phyloP scores from a whole-genome alignment of 345 rosid genomes.

The Salix viminalis region DNA sequence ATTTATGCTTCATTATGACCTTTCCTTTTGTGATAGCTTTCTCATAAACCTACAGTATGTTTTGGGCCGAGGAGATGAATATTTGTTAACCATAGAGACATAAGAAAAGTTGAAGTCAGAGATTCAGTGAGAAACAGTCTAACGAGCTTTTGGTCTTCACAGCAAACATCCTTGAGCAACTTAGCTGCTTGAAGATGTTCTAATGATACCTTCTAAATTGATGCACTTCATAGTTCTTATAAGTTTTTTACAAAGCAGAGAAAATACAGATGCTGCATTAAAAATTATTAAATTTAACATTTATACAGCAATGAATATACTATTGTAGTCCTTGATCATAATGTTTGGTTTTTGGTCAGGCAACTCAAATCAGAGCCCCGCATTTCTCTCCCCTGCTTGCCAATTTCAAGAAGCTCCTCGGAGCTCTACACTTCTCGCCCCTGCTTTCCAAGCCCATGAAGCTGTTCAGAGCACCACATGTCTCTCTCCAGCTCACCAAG shows the following conservation, averaged over 20 bases:
- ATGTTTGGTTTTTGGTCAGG: conserved; percentile 14
- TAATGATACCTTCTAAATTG: background rate
- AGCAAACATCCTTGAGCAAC: background rate
- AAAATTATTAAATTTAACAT: background rate
- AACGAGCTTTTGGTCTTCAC: background rate
- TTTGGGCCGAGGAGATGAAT: background rate
- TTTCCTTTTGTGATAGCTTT: background rate
- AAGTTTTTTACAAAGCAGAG: background rate
- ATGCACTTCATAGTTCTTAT: background rate
- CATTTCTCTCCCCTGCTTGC: conserved; percentile 1
- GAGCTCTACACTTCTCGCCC: background rate
- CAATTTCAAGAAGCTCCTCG: conserved; percentile 14
- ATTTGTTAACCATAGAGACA: background rate
- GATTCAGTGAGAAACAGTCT: background rate
- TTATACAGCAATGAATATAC: background rate
- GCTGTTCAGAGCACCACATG: background rate
- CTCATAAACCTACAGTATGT: too few species aligned
- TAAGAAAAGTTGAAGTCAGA: background rate
- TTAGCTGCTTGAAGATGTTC: background rate
- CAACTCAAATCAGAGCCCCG: background rate
- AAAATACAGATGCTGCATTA: background rate
- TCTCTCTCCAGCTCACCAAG: conserved; percentile 8
- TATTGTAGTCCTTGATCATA: background rate
- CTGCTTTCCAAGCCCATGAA: conserved; percentile 15
- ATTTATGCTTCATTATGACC: too few species aligned